phyloP scores from a whole-genome alignment of 371 early-diverging fungal species.

The Chytridium lagenaria region DNA sequence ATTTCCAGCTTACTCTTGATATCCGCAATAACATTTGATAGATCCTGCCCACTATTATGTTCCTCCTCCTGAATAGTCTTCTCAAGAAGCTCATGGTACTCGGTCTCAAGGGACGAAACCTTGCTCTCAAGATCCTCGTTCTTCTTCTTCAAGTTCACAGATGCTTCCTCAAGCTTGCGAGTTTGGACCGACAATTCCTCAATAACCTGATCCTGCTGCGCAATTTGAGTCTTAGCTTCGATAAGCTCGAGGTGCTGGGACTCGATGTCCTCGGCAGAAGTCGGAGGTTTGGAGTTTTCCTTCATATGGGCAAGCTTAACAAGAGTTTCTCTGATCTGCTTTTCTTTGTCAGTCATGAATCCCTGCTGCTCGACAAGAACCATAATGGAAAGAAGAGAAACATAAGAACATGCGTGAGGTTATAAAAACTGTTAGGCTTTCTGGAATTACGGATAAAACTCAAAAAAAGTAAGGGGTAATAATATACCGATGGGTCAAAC shows the following conservation, averaged over 20 bases:
- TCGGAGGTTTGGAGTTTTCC: conserved; percentile 48
- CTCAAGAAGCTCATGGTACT: conserved; percentile 93
- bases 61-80: conserved; percentile 93
- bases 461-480: neutral
- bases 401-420: too few relatives aligned
- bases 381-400: neutral
- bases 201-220: conserved; percentile 73
- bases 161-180: conserved; percentile 62
- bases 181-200: conserved; percentile 56
- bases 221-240: conserved; percentile 69
- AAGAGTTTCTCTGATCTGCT: conserved; percentile 72
- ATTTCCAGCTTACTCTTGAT: conserved; percentile 85
- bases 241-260: conserved; percentile 81
- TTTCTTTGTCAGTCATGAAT: conserved; percentile 77
- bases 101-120: conserved; percentile 75
- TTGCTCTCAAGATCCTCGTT: conserved; percentile 78
- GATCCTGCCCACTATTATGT: conserved; percentile 60
- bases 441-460: neutral
- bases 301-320: conserved; percentile 69
- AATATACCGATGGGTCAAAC: conserved; percentile 75
- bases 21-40: conserved; percentile 75
- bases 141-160: conserved; percentile 58
- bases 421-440: too few relatives aligned
- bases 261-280: conserved; percentile 69
- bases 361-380: conserved; percentile 33